Evolutionary conservation across 225 moss, liverwort and hornwort species (phyloP), one percentile per base, ranked within the genome.

Genomic region (Anthoceros angustus): DNA sequence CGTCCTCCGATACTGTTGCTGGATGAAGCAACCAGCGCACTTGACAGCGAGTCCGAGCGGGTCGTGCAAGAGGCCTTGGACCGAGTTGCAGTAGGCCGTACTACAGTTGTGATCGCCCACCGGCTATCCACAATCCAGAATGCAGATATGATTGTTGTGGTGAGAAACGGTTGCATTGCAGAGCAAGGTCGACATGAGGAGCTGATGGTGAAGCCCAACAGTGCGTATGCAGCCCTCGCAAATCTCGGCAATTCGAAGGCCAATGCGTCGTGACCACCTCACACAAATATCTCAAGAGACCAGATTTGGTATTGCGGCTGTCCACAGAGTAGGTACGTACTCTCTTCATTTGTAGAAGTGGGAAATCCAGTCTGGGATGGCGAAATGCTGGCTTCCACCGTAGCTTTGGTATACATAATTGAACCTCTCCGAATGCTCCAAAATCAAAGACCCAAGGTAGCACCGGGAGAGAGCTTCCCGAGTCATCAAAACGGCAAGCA

Each of bases 21-120:
- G 77, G 95, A 98, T 72, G 95, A 98, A 77, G 95, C 95, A 32
- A 95, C 95, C n/a, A 95, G 95, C 80, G 95, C 95, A 8, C 79
- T 95, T 82, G 95, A 95, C 65, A 85, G 88, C 16, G 77, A 98
- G 71, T 98, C 95, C 11, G 91, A 98, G 70, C 79, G 67, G 21
- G 70, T 98, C 32, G 95, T 98, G 25, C 95, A 91, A 62, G 88
- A 86, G 50, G 95, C 95, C n/a, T 82, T 98, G 0, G 95, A 98
- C 63, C 80, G 80, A 73, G 72, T 91, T 10, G 85, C 88, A 86
- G 79, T 82, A 38, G 84, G 86, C 65, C 88, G 95, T 16, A 88
- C 91, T 40, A 98, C 95, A 16, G 74, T 98, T 21, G 86, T 98
- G 41, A 76, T 98, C 26, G 95, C 95, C 38, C 95, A 91, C 74